Percentiles rank a stretch among this genome's conserved stretches.
Conservation (phyloP, 2,329 filamentous ascomycete species). For the Drechslerella dactyloides region DNA sequence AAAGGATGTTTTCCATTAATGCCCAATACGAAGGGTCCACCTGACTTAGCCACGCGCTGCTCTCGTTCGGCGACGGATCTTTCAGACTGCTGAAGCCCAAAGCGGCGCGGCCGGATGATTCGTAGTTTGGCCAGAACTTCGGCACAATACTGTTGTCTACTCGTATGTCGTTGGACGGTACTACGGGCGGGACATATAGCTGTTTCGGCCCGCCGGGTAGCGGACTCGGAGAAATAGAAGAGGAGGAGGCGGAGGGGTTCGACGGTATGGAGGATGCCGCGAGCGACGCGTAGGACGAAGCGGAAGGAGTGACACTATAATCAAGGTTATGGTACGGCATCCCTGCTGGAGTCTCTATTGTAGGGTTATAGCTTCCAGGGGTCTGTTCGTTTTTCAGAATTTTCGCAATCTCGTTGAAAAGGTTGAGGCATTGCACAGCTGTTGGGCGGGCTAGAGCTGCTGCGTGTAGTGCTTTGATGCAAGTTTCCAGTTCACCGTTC, state of each 20-base stretch:
- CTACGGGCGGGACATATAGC: conserved; percentile 28
- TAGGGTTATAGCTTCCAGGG: conserved; percentile 4
- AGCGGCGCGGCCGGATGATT: conserved; percentile 28
- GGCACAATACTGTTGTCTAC: conserved; percentile 31
- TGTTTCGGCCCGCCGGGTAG: conserved; percentile 19
- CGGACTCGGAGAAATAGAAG: conserved; percentile 17
- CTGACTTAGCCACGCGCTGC: conserved; percentile 35
- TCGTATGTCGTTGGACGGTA: conserved; percentile 38
- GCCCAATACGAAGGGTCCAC: conserved; percentile 46
- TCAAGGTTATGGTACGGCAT: conserved; percentile 20
- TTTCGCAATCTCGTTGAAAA: conserved; percentile 54
- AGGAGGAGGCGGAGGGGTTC: conserved; percentile 3
- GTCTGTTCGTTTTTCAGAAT: conserved; percentile 34
- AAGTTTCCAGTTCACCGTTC: conserved; percentile 52
- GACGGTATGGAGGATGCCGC: conserved; percentile 17
- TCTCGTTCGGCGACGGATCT: conserved; percentile 30
- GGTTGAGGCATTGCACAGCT: conserved; percentile 48
- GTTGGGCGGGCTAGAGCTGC: conserved; percentile 46
- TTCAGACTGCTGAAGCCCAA: conserved; percentile 41
- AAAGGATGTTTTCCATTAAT: conserved; percentile 41
- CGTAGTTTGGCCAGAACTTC: conserved; percentile 46
- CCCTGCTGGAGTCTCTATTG: conserved; percentile 2
- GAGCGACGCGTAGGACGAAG: conserved; percentile 13
- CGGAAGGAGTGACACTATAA: conserved; percentile 9
- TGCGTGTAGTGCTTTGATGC: conserved; percentile 52